These are phyloP conservation scores for Cryptococcus depauperatus DNA, from an alignment of 1,284 basidiomycete species.

Conservation along the genomic window DNA sequence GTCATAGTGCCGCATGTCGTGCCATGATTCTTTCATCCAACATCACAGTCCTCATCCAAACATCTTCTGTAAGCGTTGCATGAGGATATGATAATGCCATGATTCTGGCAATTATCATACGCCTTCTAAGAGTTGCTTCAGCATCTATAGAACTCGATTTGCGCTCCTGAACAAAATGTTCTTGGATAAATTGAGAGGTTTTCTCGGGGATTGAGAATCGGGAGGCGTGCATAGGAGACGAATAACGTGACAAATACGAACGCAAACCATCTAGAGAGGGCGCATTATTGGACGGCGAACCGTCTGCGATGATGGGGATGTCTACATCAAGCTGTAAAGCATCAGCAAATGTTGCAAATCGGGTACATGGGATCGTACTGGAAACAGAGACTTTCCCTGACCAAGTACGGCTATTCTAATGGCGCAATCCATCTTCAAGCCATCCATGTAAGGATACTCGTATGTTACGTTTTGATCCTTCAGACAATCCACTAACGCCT, in stretches of 20 bases:
- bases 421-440: constrained; percentile 39
- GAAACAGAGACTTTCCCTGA: constrained; percentile 40
- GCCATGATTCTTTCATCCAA: constrained; percentile 24
- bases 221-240: constrained; percentile 14
- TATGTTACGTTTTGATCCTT: constrained; percentile 35
- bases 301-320: constrained; percentile 16
- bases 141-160: constrained; percentile 16
- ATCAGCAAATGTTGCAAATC: background rate
- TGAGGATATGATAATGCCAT: constrained; percentile 31
- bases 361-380: constrained; percentile 18
- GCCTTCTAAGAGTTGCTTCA: constrained; percentile 30
- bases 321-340: constrained; percentile 24
- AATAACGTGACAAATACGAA: constrained; percentile 20
- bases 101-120: constrained; percentile 41
- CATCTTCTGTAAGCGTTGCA: constrained; percentile 17
- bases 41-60: constrained; percentile 30
- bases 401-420: constrained; percentile 30
- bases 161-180: constrained; percentile 33
- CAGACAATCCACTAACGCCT: constrained; percentile 31
- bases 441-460: constrained; percentile 43
- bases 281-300: background rate
- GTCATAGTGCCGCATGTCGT: constrained; percentile 5
- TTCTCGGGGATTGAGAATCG: constrained; percentile 33
- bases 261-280: constrained; percentile 19
- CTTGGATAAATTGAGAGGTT: constrained; percentile 33